phyloP scores from a whole-genome alignment of 2,329 filamentous ascomycete genomes.

The Fusarium solani-melongenae region DNA sequence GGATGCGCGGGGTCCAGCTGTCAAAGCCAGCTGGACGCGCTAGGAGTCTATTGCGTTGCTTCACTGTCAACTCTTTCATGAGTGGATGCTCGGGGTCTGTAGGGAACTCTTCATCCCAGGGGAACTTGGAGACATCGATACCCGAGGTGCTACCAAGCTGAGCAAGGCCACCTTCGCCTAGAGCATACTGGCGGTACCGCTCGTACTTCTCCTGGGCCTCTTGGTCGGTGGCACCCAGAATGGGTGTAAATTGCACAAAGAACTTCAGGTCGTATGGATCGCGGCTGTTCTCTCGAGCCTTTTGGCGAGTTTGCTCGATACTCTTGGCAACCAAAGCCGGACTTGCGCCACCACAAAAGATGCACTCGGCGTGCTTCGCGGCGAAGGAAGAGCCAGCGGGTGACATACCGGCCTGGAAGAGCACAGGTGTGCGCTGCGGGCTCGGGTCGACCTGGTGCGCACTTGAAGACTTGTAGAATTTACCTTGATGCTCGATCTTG shows the following conservation, averaged over 20 bases:
- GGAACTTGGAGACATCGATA: slow-evolving; percentile 51
- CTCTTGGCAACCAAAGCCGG: slow-evolving; percentile 52
- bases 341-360: slow-evolving; percentile 57
- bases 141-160: slow-evolving; percentile 60
- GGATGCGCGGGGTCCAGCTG: slow-evolving; percentile 66
- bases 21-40: slow-evolving; percentile 5
- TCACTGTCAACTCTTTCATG: slow-evolving; percentile 43
- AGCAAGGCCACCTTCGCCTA: slow-evolving; percentile 55
- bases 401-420: slow-evolving; percentile 59
- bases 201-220: slow-evolving; percentile 55
- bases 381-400: slow-evolving; percentile 58
- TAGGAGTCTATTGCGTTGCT: not conserved
- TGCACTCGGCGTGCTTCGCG: slow-evolving; percentile 42
- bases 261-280: slow-evolving; percentile 54
- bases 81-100: slow-evolving; percentile 21
- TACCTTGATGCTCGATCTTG: slow-evolving; percentile 49
- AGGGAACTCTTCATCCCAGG: slow-evolving; percentile 59
- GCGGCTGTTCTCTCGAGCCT: slow-evolving; percentile 51
- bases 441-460: slow-evolving; percentile 47
- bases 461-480: not conserved
- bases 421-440: slow-evolving; percentile 56
- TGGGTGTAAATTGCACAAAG: slow-evolving; percentile 55
- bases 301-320: slow-evolving; percentile 54
- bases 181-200: slow-evolving; percentile 54
- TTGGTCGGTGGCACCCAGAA: slow-evolving; percentile 57